A percentile compares a stretch with the other conserved stretches of the same genome.
Conservation (phyloP, 352 stramenopile species). For the Phytophthora constricta region DNA sequence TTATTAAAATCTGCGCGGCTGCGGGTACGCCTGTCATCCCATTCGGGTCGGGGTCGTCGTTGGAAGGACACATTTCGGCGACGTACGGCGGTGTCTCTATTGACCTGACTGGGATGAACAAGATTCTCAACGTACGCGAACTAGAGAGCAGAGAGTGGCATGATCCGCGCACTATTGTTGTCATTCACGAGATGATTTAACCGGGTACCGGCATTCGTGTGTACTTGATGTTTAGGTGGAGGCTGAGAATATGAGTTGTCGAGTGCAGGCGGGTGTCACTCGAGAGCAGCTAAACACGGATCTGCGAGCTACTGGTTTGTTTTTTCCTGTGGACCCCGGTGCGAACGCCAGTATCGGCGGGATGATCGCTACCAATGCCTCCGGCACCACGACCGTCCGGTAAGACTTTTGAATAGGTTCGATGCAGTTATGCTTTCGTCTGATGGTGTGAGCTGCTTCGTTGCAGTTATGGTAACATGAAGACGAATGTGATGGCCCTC, state of each 20-base stretch:
- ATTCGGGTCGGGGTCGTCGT: conserved; percentile 91
- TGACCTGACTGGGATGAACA: conserved; percentile 86
- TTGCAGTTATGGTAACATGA: conserved; percentile 94
- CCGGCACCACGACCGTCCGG: conserved; percentile 77
- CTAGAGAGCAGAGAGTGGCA: no score
- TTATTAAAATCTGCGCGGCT: conserved; percentile 90
- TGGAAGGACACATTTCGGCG: conserved; percentile 96
- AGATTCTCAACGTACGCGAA: conserved; percentile 52
- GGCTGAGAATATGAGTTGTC: conserved; percentile 75
- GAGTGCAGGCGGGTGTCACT: conserved; percentile 93
- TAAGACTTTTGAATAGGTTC: conserved; percentile 10
- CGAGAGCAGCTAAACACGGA: conserved; percentile 92
- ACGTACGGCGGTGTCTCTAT: conserved; percentile 90
- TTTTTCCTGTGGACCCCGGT: conserved; percentile 97
- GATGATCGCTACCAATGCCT: conserved; percentile 92
- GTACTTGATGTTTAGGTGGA: conserved; percentile 18
- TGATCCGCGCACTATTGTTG: no score
- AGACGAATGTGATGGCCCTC: conserved; percentile 94
- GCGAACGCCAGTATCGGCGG: conserved; percentile 95
- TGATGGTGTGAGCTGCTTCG: background rate
- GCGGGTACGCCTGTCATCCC: conserved; percentile 91
- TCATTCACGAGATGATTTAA: no score
- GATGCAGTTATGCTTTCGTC: conserved; percentile 19
- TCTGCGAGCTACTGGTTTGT: conserved; percentile 85
- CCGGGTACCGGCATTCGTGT: no score